Base-by-base conservation (phyloP, 495 filamentous ascomycete species). In the Lophiotrema nucula region DNA sequence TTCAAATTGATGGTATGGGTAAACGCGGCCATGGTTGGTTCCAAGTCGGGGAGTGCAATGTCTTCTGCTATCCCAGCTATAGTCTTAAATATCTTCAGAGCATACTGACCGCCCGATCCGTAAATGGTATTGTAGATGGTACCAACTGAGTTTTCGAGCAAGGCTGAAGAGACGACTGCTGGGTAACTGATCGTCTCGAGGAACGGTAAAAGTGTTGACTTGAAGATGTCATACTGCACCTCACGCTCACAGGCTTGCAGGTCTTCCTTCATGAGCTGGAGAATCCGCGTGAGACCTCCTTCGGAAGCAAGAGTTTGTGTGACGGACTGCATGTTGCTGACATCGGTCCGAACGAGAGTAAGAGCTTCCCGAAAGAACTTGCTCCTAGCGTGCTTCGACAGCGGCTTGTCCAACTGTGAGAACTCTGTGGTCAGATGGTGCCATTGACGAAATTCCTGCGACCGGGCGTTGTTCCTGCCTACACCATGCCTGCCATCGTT, bases 151-250 rank as follows among this genome's bases (percentile, higher is more conserved):
- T 72, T 74, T 57, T 86, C 81, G 4, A 85, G 64, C 1, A 83
- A 69, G 25, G 80, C 63, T 0, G 83, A 85, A 5, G 73, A 68
- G 15, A 79, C 59, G 5, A 86, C 74, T 21, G 79, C 70, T 2
- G 73, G 70, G 62, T 82, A 72, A 16, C 80, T 73, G 42, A 87
- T 72, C 16, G 72, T 75, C 47, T 69, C 64, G 35, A 83, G 69
- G 55, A 86, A 83, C 4, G 80, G 77, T 4, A 92, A 70, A 0
- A 89, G 87, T 0, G 83, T 82, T 1, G 43, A 56, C n/a, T 15
- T 19, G 44, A 43, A 57, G 37, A 46, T n/a, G n/a, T n/a, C n/a
- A n/a, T n/a, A n/a, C n/a, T n/a, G n/a, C n/a, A n/a, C n/a, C n/a
- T n/a, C n/a, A n/a, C n/a, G n/a, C n/a, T n/a, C n/a, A n/a, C n/a